Conservation (phyloP, 2,329 filamentous ascomycete species). For the Colletotrichum abscissum region DNA sequence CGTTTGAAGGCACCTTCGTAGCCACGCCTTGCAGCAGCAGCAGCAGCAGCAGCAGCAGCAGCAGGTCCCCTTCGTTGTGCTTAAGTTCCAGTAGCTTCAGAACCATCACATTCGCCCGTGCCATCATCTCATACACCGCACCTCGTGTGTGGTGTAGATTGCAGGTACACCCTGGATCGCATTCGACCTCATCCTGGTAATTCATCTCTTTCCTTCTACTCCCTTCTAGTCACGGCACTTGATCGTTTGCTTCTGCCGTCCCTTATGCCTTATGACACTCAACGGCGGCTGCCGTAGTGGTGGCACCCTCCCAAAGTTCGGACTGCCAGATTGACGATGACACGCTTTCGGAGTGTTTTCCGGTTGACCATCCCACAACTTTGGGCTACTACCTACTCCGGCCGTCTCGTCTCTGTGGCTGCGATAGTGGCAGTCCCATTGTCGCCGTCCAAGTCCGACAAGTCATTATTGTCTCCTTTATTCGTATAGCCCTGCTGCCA, state of each 20-base stretch:
- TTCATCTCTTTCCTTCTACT: constrained; percentile 1
- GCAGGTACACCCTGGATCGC: constrained; percentile 27
- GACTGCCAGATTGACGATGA: neutral
- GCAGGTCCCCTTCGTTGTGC: neutral
- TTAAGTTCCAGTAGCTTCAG: neutral
- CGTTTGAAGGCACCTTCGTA: neutral
- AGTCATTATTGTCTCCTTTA: too few species aligned
- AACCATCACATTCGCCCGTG: neutral
- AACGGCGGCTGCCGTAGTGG: neutral
- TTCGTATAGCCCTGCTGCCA: too few species aligned
- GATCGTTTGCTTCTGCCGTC: neutral
- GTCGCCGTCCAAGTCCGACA: neutral
- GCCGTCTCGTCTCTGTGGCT: neutral
- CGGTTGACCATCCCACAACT: neutral
- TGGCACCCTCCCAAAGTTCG: neutral
- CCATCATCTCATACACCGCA: constrained; percentile 22
- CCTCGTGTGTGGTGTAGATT: constrained; percentile 31
- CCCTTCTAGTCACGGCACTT: neutral
- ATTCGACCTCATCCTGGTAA: constrained; percentile 27
- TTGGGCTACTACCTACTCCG: neutral
- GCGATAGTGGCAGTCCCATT: neutral
- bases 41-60: neutral
- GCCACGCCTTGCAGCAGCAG: neutral
- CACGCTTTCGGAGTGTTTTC: neutral
- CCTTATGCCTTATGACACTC: neutral